phyloP scores from a whole-genome alignment of 208 protist species.

The Naegleria lovaniensis region DNA sequence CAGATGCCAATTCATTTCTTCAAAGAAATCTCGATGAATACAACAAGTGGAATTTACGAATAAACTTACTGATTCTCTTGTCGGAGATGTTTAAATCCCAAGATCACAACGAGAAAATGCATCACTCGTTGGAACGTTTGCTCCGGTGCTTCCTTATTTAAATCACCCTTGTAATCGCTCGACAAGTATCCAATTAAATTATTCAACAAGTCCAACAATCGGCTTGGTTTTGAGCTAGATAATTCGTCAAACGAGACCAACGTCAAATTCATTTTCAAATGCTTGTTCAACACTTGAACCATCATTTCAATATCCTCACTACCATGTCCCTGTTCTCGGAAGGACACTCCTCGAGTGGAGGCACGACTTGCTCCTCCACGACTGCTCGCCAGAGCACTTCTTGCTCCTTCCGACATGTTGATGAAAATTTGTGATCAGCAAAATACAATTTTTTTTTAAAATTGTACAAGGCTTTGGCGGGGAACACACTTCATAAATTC shows the following conservation, averaged over 20 bases:
- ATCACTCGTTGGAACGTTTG: neutral
- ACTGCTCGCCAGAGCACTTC: neutral
- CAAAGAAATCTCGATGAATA: no score
- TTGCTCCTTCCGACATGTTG: neutral
- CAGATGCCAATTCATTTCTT: neutral
- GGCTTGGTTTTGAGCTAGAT: neutral
- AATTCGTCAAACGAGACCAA: slow-evolving; percentile 24
- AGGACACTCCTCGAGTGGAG: neutral
- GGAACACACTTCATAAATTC: no score
- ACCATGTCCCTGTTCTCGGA: slow-evolving; percentile 1
- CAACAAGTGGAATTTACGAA: no score
- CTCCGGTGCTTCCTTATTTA: neutral
- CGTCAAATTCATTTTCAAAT: neutral
- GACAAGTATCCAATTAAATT: neutral
- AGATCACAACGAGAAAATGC: neutral
- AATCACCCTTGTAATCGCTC: neutral
- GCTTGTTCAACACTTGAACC: neutral
- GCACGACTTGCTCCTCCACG: neutral
- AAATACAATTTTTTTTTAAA: no score
- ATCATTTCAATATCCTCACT: slow-evolving; percentile 5
- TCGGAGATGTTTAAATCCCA: neutral
- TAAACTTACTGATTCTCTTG: slow-evolving; percentile 12
- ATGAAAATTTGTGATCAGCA: no score
- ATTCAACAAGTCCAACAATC: neutral
- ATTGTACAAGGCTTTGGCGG: no score